Conservation (phyloP, 805 yeast genomes). For the Saturnispora ahearnii region DNA sequence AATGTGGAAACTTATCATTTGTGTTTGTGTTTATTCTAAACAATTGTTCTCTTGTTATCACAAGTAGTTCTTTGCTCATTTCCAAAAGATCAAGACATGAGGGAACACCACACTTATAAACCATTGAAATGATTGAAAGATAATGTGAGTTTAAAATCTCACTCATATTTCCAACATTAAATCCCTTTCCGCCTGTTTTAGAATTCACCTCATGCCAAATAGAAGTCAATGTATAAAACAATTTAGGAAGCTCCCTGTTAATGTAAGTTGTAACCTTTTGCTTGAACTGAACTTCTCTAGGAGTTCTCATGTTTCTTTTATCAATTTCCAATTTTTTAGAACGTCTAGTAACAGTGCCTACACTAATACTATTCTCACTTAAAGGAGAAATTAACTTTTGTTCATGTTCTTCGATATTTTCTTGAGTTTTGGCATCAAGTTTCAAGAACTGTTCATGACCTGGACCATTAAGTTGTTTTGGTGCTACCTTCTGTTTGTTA, state of each 20-base stretch:
- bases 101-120: slow-evolving; percentile 53
- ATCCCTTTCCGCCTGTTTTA: slow-evolving; percentile 30
- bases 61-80: slow-evolving; percentile 48
- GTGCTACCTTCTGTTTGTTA: slow-evolving; percentile 19
- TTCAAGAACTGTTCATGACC: slow-evolving; percentile 36
- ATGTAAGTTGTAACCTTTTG: slow-evolving; percentile 25
- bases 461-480: slow-evolving; percentile 35
- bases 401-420: slow-evolving; percentile 16
- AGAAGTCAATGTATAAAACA: slow-evolving; percentile 47
- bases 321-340: slow-evolving; percentile 30
- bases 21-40: neutral
- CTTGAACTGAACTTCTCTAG: slow-evolving; percentile 14
- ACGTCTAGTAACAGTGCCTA: slow-evolving; percentile 36
- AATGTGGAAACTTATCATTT: slow-evolving; percentile 5
- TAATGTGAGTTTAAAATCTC: slow-evolving; percentile 49
- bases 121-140: slow-evolving; percentile 46
- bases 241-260: slow-evolving; percentile 30
- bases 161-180: slow-evolving; percentile 45
- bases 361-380: slow-evolving; percentile 23
- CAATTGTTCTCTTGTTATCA: slow-evolving; percentile 19
- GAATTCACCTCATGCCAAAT: slow-evolving; percentile 35
- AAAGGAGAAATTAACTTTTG: slow-evolving; percentile 27
- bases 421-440: slow-evolving; percentile 11
- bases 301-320: neutral
- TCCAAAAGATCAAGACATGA: slow-evolving; percentile 39